Evolutionary conservation across 2,329 filamentous ascomycete genomes (phyloP), one percentile per base, ranked within the genome.

Genomic region (Cyphellophora attinorum): DNA sequence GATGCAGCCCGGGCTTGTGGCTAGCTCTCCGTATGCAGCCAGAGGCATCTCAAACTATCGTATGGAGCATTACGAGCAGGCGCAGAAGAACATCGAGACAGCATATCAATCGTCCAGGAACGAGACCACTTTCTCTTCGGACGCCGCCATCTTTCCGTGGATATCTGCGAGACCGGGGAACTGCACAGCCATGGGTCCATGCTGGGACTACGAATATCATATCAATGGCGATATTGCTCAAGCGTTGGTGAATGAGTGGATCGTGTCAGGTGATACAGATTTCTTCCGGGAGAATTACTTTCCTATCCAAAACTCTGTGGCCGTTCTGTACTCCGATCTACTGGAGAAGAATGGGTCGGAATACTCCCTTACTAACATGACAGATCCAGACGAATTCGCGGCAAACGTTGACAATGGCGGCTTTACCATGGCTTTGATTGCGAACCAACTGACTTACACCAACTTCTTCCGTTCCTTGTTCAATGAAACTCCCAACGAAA

Each of bases 121-220:
- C 35, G 53, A 67, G 40, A 77, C 71, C 2, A 58, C 57, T 5
- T 79, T 76, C 48, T 70, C 69, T 1, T 53, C 61, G 1, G 66
- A 69, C 5, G 72, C 75, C 13, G 76, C 76, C 0, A 68, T 77
- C 1, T 84, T 72, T 47, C 70, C 78, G 2, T 84, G 79, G 79
- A 82, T 77, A 0, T 72, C 72, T 45, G 77, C 73, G 6, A 59
- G 76, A 5, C 78, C 67, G 48, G 79, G 79, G 2, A 82, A 83
- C 47, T 83, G 79, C 48, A 83, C 79, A 0, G 68, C 63, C 2
- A 72, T 70, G 3, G 71, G 71, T 2, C 67, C 71, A 16, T 83
- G 79, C 52, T 79, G 76, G 46, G 78, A 83, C 52, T 82, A 83
- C 44, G 68, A 83, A 51, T 84, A 83, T 47, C 79, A 83, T 52